phyloP scores from a whole-genome alignment of 208 protist genomes.

The Perkinsela sp. region DNA sequence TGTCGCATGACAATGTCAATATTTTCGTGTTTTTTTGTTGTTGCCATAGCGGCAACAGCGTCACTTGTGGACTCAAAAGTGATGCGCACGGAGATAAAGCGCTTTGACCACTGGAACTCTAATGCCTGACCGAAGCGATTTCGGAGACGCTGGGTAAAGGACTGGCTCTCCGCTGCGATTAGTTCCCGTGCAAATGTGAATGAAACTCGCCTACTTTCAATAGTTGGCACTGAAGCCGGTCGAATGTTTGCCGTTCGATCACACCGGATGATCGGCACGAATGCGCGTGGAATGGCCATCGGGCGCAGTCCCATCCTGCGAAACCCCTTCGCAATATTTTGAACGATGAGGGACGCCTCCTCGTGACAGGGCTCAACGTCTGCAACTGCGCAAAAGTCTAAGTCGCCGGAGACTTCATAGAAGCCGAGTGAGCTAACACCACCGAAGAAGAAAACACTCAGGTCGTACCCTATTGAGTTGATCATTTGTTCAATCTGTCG shows the following conservation, averaged over 20 bases:
- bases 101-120: slow-evolving; percentile 34
- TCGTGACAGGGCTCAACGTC: slow-evolving; percentile 45
- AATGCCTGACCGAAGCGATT: slow-evolving; percentile 19
- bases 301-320: slow-evolving; percentile 31
- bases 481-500: slow-evolving; percentile 39
- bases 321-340: slow-evolving; percentile 21
- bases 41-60: slow-evolving; percentile 26
- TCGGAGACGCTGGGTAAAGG: slow-evolving; percentile 15
- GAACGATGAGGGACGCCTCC: slow-evolving; percentile 35
- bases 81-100: slow-evolving; percentile 30
- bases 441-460: slow-evolving; percentile 53
- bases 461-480: slow-evolving; percentile 42
- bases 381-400: slow-evolving; percentile 50
- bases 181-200: slow-evolving; percentile 43
- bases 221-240: slow-evolving; percentile 35
- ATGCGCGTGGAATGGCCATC: slow-evolving; percentile 24
- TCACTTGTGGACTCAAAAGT: slow-evolving; percentile 25
- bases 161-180: slow-evolving; percentile 11
- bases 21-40: slow-evolving; percentile 22
- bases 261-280: slow-evolving; percentile 45
- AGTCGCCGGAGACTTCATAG: slow-evolving; percentile 45
- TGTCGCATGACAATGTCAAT: slow-evolving; percentile 40
- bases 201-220: slow-evolving; percentile 23
- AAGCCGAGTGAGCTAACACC: slow-evolving; percentile 34
- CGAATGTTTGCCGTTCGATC: slow-evolving; percentile 34